Base-by-base conservation (phyloP, 257 asterid genomes). In the Orobanche coerulescens region DNA sequence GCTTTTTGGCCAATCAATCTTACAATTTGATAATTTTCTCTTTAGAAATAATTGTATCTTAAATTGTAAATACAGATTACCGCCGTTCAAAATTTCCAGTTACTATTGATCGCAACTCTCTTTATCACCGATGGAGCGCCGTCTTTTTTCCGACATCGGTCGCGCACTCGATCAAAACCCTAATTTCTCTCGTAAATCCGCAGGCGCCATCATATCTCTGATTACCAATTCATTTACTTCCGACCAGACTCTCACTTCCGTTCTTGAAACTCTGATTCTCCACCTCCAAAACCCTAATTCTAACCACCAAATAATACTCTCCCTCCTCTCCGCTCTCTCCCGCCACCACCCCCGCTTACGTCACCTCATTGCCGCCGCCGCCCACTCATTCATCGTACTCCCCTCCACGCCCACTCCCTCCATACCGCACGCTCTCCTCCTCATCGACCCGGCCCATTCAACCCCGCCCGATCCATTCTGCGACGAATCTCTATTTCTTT, bases 201-300 rank as follows among this genome's bases (percentile, higher is more conserved):
- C 71, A 4, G 22, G 22, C 52, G 63, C 72, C 20, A 58, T 75
- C 3, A 74, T 78, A 30, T 82, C 97, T 50, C 95, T 92, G 58
- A 64, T 86, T 55, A 64, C 79, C 64, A 86, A 81, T 55, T 86
- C 94, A 12, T 81, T 70, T 71, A 82, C 95, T 43, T 79, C 95
- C 52, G 68, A 49, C 24, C 34, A 63, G n/a, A 75, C 85, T 6
- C 75, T 88, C 23, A 53, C 75, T 33, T 60, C 83, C 40, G 56
- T 88, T 39, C 59, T 72, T 66, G 69, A 80, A 52, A 67, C 76
- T 74, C 78, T 92, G 23, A 58, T 46, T 49, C 70, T 28, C 55
- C 67, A 66, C 39, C 86, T 84, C 65, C 82, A 75, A 46, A 71
- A 60, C 55, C 73, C 81, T 5, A 26, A 50, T 51, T 61, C 69